Evolutionary conservation across 139 green algal genomes (phyloP), one percentile per base, ranked within the genome.

Genomic region (Chlamydomonas asymmetrica): DNA sequence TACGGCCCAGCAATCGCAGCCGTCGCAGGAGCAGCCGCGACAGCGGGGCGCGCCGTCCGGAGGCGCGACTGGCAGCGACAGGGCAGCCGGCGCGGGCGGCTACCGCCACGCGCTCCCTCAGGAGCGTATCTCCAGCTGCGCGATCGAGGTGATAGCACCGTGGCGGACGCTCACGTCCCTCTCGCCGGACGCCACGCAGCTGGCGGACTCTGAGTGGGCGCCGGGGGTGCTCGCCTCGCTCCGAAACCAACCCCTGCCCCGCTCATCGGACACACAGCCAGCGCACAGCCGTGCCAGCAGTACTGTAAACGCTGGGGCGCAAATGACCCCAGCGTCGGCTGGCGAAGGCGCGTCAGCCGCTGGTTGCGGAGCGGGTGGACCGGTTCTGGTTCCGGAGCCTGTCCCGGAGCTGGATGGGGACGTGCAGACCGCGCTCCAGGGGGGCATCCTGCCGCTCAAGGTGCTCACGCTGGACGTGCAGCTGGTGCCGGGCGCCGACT

Each of bases 181-280:
- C 2, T 89, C 87, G 1, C 88, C 91, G 0, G 91, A 95, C 45
- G 90, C 89, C 37, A 92, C 89, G 3, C 89, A 95, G 77, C 79
- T 95, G 45, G 85, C 89, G 5, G 79, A 91, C 37, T 59, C 79
- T 4, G 13, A 38, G 37, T 94, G 89, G 90, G 62, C 41, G 64
- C 87, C 75, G 1, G 29, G 66, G 76, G 66, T 74, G 48, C 18
- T 52, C 2, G 1, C 1, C 32, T 45, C 7, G 34, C 35, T 18
- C 4, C 10, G 57, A 29, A 40, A 8, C 57, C 27, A 39, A 13
- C 31, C 57, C n/a, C 31, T 8, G 45, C 45, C 10, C 13, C 10
- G 45, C 45, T 54, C 60, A 35, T 34, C 35, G 60, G n/a, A 48
- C 20, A 34, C 7, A 23, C 49, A 37, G 48, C 25, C 34, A 45